Conservation (phyloP, 306 rosid species). For the Cucurbita maxima region DNA sequence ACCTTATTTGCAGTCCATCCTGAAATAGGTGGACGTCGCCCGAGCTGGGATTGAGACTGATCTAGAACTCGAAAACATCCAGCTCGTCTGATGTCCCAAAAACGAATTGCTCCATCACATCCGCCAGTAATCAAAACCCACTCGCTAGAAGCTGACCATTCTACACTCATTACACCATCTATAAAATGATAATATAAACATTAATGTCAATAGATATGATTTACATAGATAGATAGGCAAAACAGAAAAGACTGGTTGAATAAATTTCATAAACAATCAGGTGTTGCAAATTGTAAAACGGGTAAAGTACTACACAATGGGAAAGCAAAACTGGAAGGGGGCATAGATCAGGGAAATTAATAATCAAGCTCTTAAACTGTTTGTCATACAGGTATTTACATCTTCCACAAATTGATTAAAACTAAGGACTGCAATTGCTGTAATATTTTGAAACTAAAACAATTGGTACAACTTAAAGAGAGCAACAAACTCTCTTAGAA, state of each 20-base stretch:
- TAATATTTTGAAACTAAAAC: neutral
- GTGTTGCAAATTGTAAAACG: neutral
- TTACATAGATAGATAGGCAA: neutral
- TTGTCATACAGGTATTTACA: neutral
- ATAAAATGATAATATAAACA: constrained; percentile 7
- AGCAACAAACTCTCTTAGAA: neutral
- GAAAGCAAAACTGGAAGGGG: neutral
- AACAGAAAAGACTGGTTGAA: neutral
- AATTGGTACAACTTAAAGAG: neutral
- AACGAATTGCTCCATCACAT: constrained; percentile 92
- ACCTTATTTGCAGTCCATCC: constrained; percentile 44
- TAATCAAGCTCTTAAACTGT: neutral
- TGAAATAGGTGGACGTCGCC: constrained; percentile 65
- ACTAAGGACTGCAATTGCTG: neutral
- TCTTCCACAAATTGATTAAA: neutral
- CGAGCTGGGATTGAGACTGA: constrained; percentile 82
- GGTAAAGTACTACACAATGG: neutral
- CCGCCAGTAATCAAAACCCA: constrained; percentile 90
- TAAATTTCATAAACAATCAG: neutral
- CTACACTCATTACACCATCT: constrained; percentile 89
- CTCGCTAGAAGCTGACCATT: constrained; percentile 85
- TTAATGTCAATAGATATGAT: neutral
- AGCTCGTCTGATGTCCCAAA: constrained; percentile 95
- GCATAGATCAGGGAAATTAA: neutral
- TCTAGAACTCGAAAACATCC: constrained; percentile 75